Base-by-base conservation (phyloP, 768 basidiomycete species). In the Auriculariales sp. region DNA sequence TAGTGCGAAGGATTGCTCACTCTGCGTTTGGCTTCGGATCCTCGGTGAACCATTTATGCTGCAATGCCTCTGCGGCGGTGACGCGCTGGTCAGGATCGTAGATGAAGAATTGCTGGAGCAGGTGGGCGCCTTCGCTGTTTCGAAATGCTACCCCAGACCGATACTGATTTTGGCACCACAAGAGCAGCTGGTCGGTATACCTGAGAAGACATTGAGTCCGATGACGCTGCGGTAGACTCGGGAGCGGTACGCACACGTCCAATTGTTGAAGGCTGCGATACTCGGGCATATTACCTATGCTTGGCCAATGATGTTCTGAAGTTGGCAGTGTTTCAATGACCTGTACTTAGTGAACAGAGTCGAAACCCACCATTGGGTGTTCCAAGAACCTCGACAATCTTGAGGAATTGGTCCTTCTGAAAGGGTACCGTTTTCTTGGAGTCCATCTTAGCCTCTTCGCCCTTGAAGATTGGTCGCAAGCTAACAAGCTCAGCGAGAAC, bases 361-460 rank as follows among this genome's bases (percentile, higher is more conserved):
- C n/a, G 17, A 29, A 3, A 64, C 74, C 56, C 57, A 89, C 92
- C 81, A 47, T 85, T 75, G 36, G 93, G 84, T 3, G 85, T 89
- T 3, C 95, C 93, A 15, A 95, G 64, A 0, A 98, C 83, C 57
- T 99, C 95, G 51, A 97, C 83, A n/a, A 99, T 95, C 66, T 90
- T 93, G 25, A 87, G 66, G 52, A 98, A 72, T 58, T 99, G 95
- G 63, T 98, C 95, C 50, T 83, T 74, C 62, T 99, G 95, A 62
- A 98, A 99, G 0, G 95, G 95, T 0, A 98, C 82, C 52, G 89
- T 91, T 72, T 98, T 98, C 71, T 97, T 94, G 27, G 83, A 79
- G 61, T 98, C 95, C 35, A 97, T 64, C 64, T 99, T 98, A 1
- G 95, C 95, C 66, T 98, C 95, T 63, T 99, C 95, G 10, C 94